Evolutionary conservation across 176 grass and related monocot genomes (phyloP), one percentile per base, ranked within the genome.

Genomic region (Rhynchospora tenuis): DNA sequence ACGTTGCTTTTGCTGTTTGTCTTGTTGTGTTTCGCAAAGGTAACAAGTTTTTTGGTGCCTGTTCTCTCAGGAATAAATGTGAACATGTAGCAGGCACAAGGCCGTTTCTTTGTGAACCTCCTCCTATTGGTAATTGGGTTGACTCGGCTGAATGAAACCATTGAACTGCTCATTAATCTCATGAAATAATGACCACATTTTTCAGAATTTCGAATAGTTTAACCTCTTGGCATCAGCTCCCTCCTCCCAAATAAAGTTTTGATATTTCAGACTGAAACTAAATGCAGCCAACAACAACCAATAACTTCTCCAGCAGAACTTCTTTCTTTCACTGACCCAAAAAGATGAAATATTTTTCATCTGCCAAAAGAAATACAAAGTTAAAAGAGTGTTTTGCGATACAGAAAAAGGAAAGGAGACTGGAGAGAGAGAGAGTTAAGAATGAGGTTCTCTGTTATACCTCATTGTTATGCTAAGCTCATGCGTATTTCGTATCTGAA

Each of bases 111-210:
- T 17, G 64, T 12, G 60, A 83, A 68, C 61, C 85, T 68, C n/a
- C 50, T 85, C 16, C 81, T 67, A 17, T 27, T 15, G 27, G 52
- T 60, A 31, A 65, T 59, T 61, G 73, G 70, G 62, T 80, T 27
- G 47, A 62, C 78, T 76, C 61, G 75, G 65, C 85, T 69, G 26
- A 64, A 71, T 56, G 81, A 88, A 86, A 89, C 78, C 75, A 87
- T 66, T 22, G 87, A 85, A 63, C 84, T 88, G 89, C 85, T 97
- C 94, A 93, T 94, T 26, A 78, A 87, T 46, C 15, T 74, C 87
- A 87, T 87, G 54, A 71, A 89, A 73, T 48, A 66, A 62, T 73
- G 42, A 58, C 90, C 82, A 85, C 87, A 87, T 92, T 76, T 88
- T 87, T 86, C 81, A 79, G 62, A 64, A 69, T 82, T 75, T 78